Evolutionary conservation across 208 protist species (phyloP).

Genomic region (Leptomonas seymouri): DNA sequence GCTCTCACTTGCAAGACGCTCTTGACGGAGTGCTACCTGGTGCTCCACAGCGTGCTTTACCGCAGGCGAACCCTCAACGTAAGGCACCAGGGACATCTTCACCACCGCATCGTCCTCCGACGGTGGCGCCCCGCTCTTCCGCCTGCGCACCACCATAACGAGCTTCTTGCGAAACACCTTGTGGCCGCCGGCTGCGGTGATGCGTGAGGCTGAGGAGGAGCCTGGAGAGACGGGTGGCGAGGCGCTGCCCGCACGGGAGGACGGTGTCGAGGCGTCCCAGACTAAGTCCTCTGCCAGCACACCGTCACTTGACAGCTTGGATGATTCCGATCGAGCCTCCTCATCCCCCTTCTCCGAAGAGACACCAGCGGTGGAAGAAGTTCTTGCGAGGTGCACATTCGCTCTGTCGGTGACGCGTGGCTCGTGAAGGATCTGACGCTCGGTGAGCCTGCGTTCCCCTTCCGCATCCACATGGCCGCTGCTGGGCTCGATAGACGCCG

Average conservation of each 20-base stretch:
- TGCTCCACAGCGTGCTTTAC: constrained; percentile 8
- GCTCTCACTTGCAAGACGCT: background rate
- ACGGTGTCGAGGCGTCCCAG: constrained; percentile 13
- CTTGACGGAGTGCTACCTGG: background rate
- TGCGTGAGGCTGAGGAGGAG: background rate
- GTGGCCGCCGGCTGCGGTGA: constrained; percentile 9
- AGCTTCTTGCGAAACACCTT: constrained; percentile 66
- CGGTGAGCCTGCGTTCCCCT: background rate
- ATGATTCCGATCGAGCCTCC: constrained; percentile 2
- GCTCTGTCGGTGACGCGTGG: background rate
- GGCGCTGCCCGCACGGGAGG: constrained; percentile 1
- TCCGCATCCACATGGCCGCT: background rate
- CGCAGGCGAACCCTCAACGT: constrained; percentile 22
- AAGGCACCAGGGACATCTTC: constrained; percentile 41
- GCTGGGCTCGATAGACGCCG: background rate
- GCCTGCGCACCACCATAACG: constrained; percentile 46
- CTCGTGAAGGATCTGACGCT: background rate
- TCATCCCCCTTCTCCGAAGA: background rate
- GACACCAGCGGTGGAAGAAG: background rate
- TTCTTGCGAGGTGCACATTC: background rate
- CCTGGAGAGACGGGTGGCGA: constrained; percentile 2
- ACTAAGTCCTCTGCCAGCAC: constrained; percentile 29
- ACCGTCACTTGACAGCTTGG: constrained; percentile 20
- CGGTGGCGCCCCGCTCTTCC: constrained; percentile 19
- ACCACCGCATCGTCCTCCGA: constrained; percentile 50